phyloP scores from a whole-genome alignment of 345 rosid species.

The Pugionium dolabratum region DNA sequence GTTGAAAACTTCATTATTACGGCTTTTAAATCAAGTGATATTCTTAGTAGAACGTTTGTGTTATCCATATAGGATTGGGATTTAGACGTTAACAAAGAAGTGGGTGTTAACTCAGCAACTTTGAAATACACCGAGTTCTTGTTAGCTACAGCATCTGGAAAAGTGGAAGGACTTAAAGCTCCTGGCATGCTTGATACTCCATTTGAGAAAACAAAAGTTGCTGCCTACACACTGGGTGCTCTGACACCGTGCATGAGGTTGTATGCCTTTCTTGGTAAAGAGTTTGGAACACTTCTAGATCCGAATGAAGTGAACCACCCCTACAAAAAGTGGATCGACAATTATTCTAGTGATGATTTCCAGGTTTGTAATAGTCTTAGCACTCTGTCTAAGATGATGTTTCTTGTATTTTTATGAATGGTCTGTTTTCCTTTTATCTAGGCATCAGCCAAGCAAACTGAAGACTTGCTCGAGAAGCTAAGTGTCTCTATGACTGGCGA shows the following conservation, averaged over 20 bases:
- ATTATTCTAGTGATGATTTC: constrained; percentile 71
- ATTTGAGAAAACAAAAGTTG: constrained; percentile 94
- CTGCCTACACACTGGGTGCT: constrained; percentile 95
- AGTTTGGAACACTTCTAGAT: constrained; percentile 57
- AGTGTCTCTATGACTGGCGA: constrained; percentile 94
- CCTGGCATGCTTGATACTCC: constrained; percentile 95
- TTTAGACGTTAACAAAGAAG: constrained; percentile 56
- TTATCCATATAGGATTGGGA: constrained; percentile 76
- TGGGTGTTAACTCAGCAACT: constrained; percentile 62
- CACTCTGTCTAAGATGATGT: constrained; percentile 17
- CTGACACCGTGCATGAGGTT: constrained; percentile 95
- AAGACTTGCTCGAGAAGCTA: constrained; percentile 92
- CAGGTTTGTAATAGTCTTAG: constrained; percentile 52
- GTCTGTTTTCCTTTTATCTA: constrained; percentile 48
- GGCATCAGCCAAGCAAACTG: constrained; percentile 90
- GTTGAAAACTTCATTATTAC: not conserved
- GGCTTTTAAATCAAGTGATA: constrained; percentile 7
- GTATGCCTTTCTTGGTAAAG: constrained; percentile 83
- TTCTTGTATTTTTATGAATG: constrained; percentile 20
- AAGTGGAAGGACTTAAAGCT: constrained; percentile 87
- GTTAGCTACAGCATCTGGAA: constrained; percentile 95
- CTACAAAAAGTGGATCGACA: constrained; percentile 86
- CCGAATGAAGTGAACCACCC: constrained; percentile 54
- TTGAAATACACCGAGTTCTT: constrained; percentile 78
- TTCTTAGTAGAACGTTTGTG: constrained; percentile 11